Evolutionary conservation across 805 yeast species (phyloP).

Genomic region (Metschnikowia sp.): DNA sequence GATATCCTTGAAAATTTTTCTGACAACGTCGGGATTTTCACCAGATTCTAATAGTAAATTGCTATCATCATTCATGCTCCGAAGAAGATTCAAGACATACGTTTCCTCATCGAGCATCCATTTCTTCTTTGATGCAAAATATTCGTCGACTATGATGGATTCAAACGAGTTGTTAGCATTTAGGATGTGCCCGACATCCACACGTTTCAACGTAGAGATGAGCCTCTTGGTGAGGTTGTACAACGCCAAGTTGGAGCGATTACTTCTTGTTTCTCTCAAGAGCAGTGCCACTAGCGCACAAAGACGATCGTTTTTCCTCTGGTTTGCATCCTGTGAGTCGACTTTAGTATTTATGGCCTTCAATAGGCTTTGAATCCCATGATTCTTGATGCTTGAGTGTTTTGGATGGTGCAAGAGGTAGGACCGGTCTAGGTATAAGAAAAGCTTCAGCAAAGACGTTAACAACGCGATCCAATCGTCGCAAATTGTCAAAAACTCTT

Average conservation of each 20-base stretch:
- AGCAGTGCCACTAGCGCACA: not conserved
- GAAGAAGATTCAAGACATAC: slow-evolving; percentile 12
- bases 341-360: too few species aligned
- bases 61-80: slow-evolving; percentile 10
- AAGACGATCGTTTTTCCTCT: slow-evolving; percentile 1
- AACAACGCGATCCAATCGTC: slow-evolving; percentile 26
- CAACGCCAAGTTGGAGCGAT: not conserved
- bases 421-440: slow-evolving; percentile 33
- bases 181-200: slow-evolving; percentile 19
- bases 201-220: not conserved
- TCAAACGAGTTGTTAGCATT: slow-evolving; percentile 12
- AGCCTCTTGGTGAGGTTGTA: not conserved
- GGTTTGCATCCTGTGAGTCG: not conserved
- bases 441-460: slow-evolving; percentile 25
- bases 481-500: slow-evolving; percentile 16
- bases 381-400: slow-evolving; percentile 24
- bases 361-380: slow-evolving; percentile 16
- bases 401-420: slow-evolving; percentile 33
- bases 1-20: slow-evolving; percentile 20
- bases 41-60: slow-evolving; percentile 12
- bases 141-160: slow-evolving; percentile 15
- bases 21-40: slow-evolving; percentile 14
- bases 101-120: slow-evolving; percentile 17
- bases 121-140: slow-evolving; percentile 11
- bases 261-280: not conserved